Conservation (phyloP, 257 asterid species). For the Penstemon newberryi region DNA sequence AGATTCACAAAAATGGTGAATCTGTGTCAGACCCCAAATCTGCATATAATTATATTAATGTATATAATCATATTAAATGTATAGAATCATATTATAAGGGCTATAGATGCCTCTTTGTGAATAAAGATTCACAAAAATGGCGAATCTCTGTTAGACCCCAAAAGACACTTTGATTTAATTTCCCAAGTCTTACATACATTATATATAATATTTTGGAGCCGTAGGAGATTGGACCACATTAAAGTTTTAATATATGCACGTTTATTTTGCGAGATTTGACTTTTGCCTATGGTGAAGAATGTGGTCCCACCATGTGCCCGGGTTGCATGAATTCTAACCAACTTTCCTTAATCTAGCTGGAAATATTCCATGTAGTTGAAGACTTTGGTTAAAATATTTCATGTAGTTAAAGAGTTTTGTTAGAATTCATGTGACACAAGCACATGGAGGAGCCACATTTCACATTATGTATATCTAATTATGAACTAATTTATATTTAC, state of each 20-base stretch:
- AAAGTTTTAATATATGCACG: constrained; percentile 25
- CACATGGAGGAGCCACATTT: constrained; percentile 26
- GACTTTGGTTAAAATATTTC: no score
- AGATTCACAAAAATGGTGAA: no score
- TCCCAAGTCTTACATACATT: background rate
- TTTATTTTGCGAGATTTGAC: constrained; percentile 2
- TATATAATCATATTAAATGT: no score
- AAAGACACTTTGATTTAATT: no score
- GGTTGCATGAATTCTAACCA: constrained; percentile 25
- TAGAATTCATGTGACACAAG: constrained; percentile 29
- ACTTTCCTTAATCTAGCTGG: no score
- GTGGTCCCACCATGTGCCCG: constrained; percentile 28
- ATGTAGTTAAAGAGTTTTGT: no score
- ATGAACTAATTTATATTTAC: no score
- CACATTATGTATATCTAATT: background rate
- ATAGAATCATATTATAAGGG: no score
- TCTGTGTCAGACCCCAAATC: no score
- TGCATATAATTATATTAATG: no score
- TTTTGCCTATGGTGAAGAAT: background rate
- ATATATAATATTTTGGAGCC: background rate
- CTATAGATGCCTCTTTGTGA: no score
- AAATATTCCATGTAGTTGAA: no score
- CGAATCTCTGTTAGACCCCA: background rate
- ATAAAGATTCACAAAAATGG: background rate
- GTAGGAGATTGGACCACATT: background rate